Base-by-base conservation (phyloP, 2,329 filamentous ascomycete species). In the Immersiporthe knoxdaviesiana region DNA sequence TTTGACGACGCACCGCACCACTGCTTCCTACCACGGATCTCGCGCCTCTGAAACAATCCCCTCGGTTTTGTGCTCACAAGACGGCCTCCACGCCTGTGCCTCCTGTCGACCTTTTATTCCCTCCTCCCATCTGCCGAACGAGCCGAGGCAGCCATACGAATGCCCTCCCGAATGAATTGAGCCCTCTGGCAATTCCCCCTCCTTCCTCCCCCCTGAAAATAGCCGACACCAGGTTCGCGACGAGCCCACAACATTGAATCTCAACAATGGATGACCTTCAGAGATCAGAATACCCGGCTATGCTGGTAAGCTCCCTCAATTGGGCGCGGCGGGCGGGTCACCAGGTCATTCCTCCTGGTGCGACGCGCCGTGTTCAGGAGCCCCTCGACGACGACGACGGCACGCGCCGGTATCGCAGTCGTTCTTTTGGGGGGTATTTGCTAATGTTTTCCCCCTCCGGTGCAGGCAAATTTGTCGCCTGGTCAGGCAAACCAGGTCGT, bases 281-380 rank as follows among this genome's bases (percentile, higher is more conserved):
- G 79, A 89, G 94, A 82, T 87, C 92, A 81, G 95, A 97, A 82
- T 98, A 98, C 85, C 94, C 95, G 80, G 91, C 90, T 75, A 91
- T 98, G 88, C 90, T 97, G 90, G 95, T 97, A 86, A 85, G 76
- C 67, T 71, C 27, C 68, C 58, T 71, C 70, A 63, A 66, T 66
- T 60, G 58, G 56, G 39, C 32, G 5, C 41, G 47, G 63, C 63
- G 56, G 58, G 58, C 47, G 61, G 27, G 41, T n/a, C n/a, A 54
- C 60, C 41, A 47, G 30, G 37, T 39, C 60, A 52, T 27, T 60
- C 41, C n/a, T 60, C 32, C 54, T 58, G 69, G 35, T 56, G 39
- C 68, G 63, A 7, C 63, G 62, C 52, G 67, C 50, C 63, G 27
- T 41, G 35, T 47, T 32, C 32, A 54, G 21, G 24, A 54, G n/a